Conservation (phyloP, 805 yeast species). For the Isabelozyma gotoi region DNA sequence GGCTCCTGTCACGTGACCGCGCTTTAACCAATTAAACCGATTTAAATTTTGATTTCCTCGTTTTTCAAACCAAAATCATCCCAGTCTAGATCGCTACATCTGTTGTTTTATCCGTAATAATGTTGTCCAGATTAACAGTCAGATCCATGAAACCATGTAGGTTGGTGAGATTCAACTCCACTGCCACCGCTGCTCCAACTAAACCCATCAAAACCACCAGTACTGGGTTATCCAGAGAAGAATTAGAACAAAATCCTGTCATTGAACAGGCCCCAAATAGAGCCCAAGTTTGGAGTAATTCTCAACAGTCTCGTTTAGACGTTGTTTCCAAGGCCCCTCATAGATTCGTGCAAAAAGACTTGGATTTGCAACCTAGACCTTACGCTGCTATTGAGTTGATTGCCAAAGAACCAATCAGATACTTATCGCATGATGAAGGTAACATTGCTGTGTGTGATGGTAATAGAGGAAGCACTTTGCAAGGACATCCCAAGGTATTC, state of each 20-base stretch:
- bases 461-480: conserved; percentile 60
- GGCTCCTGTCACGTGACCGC: neutral
- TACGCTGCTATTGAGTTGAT: conserved; percentile 84
- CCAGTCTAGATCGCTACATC: neutral
- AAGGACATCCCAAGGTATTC: conserved; percentile 82
- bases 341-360: conserved; percentile 70
- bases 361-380: conserved; percentile 71
- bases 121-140: neutral
- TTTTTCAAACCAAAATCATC: neutral
- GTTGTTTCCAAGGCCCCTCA: conserved; percentile 51
- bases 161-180: neutral
- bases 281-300: conserved; percentile 64
- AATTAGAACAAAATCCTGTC: conserved; percentile 20
- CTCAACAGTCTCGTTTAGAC: conserved; percentile 61
- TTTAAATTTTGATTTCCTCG: neutral
- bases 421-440: conserved; percentile 46
- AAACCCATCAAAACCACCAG: neutral
- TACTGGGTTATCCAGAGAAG: conserved; percentile 24
- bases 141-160: neutral
- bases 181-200: neutral
- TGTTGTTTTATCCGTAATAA: neutral
- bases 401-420: conserved; percentile 68
- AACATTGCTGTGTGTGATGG: conserved; percentile 84
- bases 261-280: conserved; percentile 76
- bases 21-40: neutral